Percentiles rank a stretch among this genome's conserved stretches.
Evolutionary conservation across 192 early-diverging fungal species (phyloP).

Genomic region (Backusella tuberculispora): DNA sequence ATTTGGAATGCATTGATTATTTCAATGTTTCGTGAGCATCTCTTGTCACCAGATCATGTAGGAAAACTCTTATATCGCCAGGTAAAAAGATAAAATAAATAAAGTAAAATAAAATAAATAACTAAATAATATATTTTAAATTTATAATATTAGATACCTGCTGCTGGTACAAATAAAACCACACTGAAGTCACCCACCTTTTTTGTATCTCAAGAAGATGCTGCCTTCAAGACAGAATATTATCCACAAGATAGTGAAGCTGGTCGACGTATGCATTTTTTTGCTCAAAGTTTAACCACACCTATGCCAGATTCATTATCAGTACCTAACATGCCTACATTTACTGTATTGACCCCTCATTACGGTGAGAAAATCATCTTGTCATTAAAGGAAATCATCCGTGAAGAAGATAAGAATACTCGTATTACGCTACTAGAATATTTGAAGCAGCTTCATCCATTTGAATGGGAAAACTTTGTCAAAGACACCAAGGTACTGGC

Average conservation of each 20-base stretch:
- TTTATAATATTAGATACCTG: constrained; percentile 25
- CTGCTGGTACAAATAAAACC: constrained; percentile 56
- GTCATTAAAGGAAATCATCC: constrained; percentile 81
- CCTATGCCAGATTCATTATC: constrained; percentile 80
- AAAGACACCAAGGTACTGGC: constrained; percentile 82
- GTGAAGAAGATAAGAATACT: constrained; percentile 80
- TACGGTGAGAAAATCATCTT: constrained; percentile 87
- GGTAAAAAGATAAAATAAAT: constrained; percentile 40
- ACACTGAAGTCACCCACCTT: constrained; percentile 77
- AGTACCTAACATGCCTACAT: constrained; percentile 82
- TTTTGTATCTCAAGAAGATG: constrained; percentile 66
- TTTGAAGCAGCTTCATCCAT: constrained; percentile 74
- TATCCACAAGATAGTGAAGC: constrained; percentile 76
- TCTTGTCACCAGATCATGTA: constrained; percentile 74
- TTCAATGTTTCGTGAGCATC: constrained; percentile 82
- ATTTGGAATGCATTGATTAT: constrained; percentile 86
- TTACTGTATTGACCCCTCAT: constrained; percentile 84
- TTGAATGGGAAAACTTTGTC: constrained; percentile 93
- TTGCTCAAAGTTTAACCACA: constrained; percentile 83
- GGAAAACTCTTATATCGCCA: constrained; percentile 78
- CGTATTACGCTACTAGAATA: constrained; percentile 84
- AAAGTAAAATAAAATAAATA: not conserved
- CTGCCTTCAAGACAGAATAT: constrained; percentile 68
- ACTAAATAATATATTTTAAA: not conserved
- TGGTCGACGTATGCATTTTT: constrained; percentile 83